Evolutionary conservation across 2,329 filamentous ascomycete genomes (phyloP).

Genomic region (Neurospora crassa): DNA sequence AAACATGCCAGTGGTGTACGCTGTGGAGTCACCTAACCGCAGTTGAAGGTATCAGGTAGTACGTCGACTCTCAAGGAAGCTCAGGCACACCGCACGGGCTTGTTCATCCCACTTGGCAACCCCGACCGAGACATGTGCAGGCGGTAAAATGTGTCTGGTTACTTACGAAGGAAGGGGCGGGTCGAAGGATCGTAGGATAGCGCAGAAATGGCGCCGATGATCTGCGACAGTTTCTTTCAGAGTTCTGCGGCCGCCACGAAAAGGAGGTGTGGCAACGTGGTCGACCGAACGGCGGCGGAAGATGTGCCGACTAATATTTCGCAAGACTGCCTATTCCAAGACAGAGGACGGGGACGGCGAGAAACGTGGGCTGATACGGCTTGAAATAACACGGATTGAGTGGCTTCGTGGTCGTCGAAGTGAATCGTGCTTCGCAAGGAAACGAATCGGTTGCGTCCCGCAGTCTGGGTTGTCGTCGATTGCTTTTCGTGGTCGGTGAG

Average conservation of each 20-base stretch:
- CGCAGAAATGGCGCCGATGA: background rate
- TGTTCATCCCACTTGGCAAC: background rate
- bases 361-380: background rate
- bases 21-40: background rate
- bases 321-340: background rate
- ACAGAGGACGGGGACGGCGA: background rate
- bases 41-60: background rate
- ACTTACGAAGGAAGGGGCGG: background rate
- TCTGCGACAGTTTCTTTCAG: background rate
- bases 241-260: background rate
- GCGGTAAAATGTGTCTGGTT: background rate
- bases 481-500: background rate
- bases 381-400: background rate
- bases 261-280: background rate
- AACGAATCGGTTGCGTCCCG: background rate
- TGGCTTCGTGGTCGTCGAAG: background rate
- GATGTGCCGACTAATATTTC: background rate
- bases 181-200: background rate
- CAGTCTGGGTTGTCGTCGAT: background rate
- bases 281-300: background rate
- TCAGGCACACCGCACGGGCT: background rate
- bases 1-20: background rate
- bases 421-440: background rate
- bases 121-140: background rate
- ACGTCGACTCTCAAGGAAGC: background rate